Conservation (phyloP, 306 rosid genomes). For the Vigna angularis region DNA sequence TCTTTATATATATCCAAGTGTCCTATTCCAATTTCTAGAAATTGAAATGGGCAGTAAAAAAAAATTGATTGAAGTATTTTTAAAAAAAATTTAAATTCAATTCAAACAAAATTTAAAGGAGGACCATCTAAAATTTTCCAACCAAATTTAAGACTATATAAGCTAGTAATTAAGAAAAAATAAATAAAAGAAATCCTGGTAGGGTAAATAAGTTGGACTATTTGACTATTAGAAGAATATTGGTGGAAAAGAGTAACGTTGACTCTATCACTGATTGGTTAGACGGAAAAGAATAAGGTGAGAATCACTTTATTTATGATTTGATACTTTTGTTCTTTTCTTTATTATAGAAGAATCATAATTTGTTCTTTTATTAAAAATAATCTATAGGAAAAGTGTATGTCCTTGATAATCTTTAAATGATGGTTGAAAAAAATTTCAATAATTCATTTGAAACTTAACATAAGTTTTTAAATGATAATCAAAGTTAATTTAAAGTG, state of each 20-base stretch:
- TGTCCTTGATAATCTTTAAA: background rate
- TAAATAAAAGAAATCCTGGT: no score
- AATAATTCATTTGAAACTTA: background rate
- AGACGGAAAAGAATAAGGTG: background rate
- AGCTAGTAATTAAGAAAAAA: no score
- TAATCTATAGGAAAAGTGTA: background rate
- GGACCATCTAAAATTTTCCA: no score
- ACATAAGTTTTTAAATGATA: background rate
- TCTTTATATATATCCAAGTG: no score
- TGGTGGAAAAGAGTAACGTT: background rate
- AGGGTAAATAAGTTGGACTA: background rate
- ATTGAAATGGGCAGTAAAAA: no score
- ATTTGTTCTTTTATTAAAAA: background rate
- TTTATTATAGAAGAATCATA: background rate
- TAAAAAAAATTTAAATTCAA: no score
- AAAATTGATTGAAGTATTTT: no score
- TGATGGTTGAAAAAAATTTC: background rate
- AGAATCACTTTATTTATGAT: conserved; percentile 13
- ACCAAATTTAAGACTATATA: no score
- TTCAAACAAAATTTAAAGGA: no score
- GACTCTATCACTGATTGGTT: background rate
- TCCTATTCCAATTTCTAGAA: no score
- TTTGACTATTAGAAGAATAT: background rate
- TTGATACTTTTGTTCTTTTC: conserved; percentile 3
- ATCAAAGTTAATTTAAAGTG: background rate